Evolutionary conservation across 495 filamentous ascomycete species (phyloP), one percentile per base, ranked within the genome.

Genomic region (Aspergillus sclerotioniger): DNA sequence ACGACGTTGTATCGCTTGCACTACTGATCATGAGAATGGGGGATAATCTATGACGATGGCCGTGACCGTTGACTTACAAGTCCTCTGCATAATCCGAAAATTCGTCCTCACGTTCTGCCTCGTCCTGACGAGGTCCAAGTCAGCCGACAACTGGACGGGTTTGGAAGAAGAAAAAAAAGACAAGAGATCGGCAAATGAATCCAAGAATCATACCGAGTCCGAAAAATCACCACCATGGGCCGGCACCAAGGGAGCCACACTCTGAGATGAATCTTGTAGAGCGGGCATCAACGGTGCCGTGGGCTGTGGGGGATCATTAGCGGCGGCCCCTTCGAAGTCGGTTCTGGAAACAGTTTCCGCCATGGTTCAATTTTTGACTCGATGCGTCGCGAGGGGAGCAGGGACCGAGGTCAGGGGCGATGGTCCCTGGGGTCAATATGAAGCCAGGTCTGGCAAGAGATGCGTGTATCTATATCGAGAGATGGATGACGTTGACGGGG

Each of bases 1-100:
- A 29, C 8, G 60, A 65, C 0, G 63, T 62, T 10, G 63, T 65
- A 33, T 63, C 61, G 33, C 61, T 65, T 15, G 56, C 53, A 48
- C 63, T 65, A 37, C 2, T 41, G 15, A n/a, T 15, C 16, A 3
- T 6, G 0, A 50, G 25, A 17, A 8, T 16, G 6, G 3, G 1
- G 6, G 13, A 8, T 16, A 1, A 9, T 32, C 19, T 32, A n/a
- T 35, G 2, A 41, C 20, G 5, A 45, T 53, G 10, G 28, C 13
- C 16, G 25, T 12, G 2, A 15, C 6, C 25, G 15, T 28, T 31
- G 5, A 16, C 56, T 39, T 46, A 59, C 56, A 57, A 58, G 21
- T 62, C 59, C 41, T 64, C 61, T 51, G 46, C 57, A 54, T 56
- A 60, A 57, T 64, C 61, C 16, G 52, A 63, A 9, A 44, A 54